Base-by-base conservation (phyloP, 257 asterid genomes). In the Verbena officinalis region DNA sequence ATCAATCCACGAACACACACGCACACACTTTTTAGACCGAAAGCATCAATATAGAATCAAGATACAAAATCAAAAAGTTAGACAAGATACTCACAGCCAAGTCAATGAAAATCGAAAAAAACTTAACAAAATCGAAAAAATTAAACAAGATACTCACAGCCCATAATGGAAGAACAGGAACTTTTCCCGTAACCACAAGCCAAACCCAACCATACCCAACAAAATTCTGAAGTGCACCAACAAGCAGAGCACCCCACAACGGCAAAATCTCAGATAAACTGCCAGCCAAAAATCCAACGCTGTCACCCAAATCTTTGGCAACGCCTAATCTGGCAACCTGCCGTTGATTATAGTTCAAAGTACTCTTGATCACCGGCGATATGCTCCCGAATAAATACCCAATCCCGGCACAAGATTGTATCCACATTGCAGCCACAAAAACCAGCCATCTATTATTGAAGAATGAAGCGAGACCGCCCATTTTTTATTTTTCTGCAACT, bases 371-470 rank as follows among this genome's bases (percentile, higher is more conserved):
- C 59, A 73, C 75, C 0, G 98, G 98, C 4, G 98, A 91, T 20
- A 91, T 74, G 78, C 98, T 91, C 5, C 95, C 96, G 54, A 88
- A 91, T 19, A 88, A 53, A 63, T 88, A 91, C 16, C 96, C 98
- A 64, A 91, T 80, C 33, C 98, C 98, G 0, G 95, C 88, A 58
- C 96, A 91, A 0, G 98, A 91, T 59, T 86, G 95, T 19, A 91
- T 81, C 98, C 96, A 91, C 90, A 91, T 91, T 73, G 96, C 86
- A 24, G 95, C 95, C n/a, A 91, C 98, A 24, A 88, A 91, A 19
- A 88, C 95, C 53, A 91, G 90, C 98, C 98, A 91, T 82, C 95
- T 78, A 53, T 84, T 81, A 40, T 74, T 78, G 50, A 80, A 58
- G 59, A 91, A 78, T 0, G 76, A 65, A 2, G 38, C 30, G 39